Conservation (phyloP, 2,329 filamentous ascomycete genomes). For the Colletotrichum horii region DNA sequence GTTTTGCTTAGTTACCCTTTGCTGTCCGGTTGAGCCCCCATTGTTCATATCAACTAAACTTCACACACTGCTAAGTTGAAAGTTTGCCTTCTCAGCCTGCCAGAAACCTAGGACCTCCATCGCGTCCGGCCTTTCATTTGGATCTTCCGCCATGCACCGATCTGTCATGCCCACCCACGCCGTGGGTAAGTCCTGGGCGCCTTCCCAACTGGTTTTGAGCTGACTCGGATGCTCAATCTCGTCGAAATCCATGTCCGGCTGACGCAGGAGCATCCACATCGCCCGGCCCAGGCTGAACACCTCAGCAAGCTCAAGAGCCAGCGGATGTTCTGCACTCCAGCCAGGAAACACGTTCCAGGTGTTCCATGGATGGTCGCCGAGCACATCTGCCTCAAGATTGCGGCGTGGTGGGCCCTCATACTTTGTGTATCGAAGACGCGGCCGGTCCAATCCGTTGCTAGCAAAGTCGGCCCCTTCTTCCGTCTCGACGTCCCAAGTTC, state of each 20-base stretch:
- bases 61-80: not conserved
- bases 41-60: not conserved
- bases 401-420: not conserved
- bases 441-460: not conserved
- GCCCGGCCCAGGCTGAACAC: not conserved
- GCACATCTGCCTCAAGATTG: not conserved
- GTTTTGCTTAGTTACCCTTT: not conserved
- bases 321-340: not conserved
- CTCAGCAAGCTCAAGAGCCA: not conserved
- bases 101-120: not conserved
- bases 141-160: not conserved
- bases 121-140: not conserved
- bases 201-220: not conserved
- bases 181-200: not conserved
- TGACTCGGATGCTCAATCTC: not conserved
- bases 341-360: not conserved
- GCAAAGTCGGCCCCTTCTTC: not conserved
- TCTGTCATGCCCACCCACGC: not conserved
- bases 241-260: not conserved
- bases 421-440: not conserved
- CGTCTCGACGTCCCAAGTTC: not conserved
- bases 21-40: not conserved
- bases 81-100: not conserved
- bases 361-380: not conserved
- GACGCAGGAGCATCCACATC: not conserved